Evolutionary conservation across 805 yeast species (phyloP).

Genomic region (Myxozyma monticola): DNA sequence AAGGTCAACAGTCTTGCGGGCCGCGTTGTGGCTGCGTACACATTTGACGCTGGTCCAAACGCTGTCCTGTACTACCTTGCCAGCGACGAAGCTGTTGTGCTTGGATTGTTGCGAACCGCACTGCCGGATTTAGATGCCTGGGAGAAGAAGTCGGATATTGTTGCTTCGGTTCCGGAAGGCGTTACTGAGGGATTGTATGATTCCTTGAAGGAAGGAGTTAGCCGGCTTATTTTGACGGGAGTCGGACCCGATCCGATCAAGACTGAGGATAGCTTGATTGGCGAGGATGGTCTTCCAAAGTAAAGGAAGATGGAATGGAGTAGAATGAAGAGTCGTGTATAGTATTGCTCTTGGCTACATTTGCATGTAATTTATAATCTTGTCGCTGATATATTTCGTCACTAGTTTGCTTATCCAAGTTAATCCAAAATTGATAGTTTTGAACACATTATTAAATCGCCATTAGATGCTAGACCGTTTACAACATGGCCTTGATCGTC

Average conservation of each 20-base stretch:
- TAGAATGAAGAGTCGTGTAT: too few relatives aligned
- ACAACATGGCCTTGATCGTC: constrained; percentile 39
- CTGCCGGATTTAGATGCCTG: constrained; percentile 70
- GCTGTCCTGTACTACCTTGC: constrained; percentile 89
- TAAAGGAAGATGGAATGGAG: not conserved
- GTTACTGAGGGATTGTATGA: constrained; percentile 48
- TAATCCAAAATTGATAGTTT: too few relatives aligned
- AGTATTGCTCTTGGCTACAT: not conserved
- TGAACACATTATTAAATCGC: too few relatives aligned
- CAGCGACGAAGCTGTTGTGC: constrained; percentile 68
- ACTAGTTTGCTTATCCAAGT: not conserved
- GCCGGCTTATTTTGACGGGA: constrained; percentile 77
- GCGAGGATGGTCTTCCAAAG: constrained; percentile 62
- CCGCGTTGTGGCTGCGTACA: constrained; percentile 80
- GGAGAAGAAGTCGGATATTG: constrained; percentile 44
- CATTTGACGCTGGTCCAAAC: constrained; percentile 99
- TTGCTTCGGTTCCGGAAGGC: constrained; percentile 36
- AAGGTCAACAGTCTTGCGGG: constrained; percentile 68
- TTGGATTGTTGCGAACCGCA: constrained; percentile 65
- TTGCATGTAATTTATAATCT: not conserved
- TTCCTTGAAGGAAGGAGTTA: constrained; percentile 67
- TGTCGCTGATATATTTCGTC: too few relatives aligned
- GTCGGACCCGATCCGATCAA: constrained; percentile 87
- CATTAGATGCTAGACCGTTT: too few relatives aligned
- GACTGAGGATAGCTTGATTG: constrained; percentile 56